phyloP scores from a whole-genome alignment of 805 yeast genomes.

The Yarrowia porcina region DNA sequence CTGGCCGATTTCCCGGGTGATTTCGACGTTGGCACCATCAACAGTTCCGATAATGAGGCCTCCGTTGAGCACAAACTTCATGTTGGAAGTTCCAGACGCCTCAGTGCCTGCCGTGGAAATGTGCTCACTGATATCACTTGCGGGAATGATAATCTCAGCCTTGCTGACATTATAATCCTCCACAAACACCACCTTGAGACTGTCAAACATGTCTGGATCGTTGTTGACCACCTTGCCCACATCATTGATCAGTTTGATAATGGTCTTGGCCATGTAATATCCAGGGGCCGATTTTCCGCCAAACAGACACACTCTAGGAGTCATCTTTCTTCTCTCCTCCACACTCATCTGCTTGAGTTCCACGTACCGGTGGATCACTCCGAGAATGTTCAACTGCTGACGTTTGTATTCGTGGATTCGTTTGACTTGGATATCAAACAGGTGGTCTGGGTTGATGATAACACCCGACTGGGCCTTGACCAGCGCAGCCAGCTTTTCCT shows the following conservation, averaged over 20 bases:
- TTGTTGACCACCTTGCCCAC: conserved; percentile 78
- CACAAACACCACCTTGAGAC: conserved; percentile 80
- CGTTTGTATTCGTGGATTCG: conserved; percentile 95
- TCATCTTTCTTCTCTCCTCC: conserved; percentile 58
- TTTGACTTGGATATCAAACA: conserved; percentile 90
- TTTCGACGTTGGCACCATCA: conserved; percentile 95
- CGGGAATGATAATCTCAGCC: conserved; percentile 88
- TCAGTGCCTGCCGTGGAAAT: conserved; percentile 97
- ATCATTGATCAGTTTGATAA: conserved; percentile 78
- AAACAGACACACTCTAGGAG: conserved; percentile 74
- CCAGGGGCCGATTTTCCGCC: conserved; percentile 99
- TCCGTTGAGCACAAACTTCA: conserved; percentile 93
- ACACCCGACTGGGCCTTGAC: conserved; percentile 63
- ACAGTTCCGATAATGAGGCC: conserved; percentile 93
- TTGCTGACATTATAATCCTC: conserved; percentile 94
- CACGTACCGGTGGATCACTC: conserved; percentile 79
- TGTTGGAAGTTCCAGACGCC: conserved; percentile 93
- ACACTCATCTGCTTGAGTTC: conserved; percentile 65
- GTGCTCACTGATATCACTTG: conserved; percentile 86
- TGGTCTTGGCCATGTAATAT: conserved; percentile 88
- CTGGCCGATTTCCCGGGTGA: conserved; percentile 89
- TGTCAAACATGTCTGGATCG: conserved; percentile 69
- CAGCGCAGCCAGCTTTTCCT: conserved; percentile 60
- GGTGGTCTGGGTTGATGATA: conserved; percentile 64
- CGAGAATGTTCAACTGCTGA: conserved; percentile 89